Evolutionary conservation across 2,329 filamentous ascomycete genomes (phyloP), one percentile per base, ranked within the genome.

Genomic region (Aspergillus hortae): DNA sequence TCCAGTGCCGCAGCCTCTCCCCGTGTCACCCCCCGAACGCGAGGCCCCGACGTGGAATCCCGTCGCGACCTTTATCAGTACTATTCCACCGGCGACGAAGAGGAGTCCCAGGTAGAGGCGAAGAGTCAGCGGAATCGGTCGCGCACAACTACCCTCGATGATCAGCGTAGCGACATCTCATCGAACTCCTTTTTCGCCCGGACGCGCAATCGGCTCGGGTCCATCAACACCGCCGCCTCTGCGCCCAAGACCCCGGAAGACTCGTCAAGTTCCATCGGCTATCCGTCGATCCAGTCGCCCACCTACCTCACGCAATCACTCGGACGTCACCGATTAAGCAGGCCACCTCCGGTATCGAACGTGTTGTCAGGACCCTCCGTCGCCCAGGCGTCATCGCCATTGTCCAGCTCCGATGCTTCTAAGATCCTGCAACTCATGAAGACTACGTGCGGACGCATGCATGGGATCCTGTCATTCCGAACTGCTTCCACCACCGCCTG

Each of bases 381-480:
- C 21, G 63, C 60, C 38, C 65, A 61, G 48, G 57, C 59, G 15
- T 54, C 66, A 6, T 66, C 68, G 40, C 58, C 72, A 7, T 70
- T 75, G 21, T 68, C 73, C 2, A 74, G 72, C 56, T 68, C 72
- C 27, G 76, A 79, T 61, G 70, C 75, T 7, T 69, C 72, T 25
- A 78, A 76, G 56, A 77, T 79, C 32, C 59, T 79, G 44, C 72
- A 78, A 55, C 63, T 79, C 45, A 79, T 79, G 76, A 78, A 78
- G 56, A 77, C 75, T 19, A 78, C 76, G 2, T 77, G 75, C 61
- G 76, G 76, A 46, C 68, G 76, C 51, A 79, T 79, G 76, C 76
- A 78, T 61, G 76, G 76, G 23, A 77, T 79, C 46, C 69, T 79
- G n/a, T 79, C 74, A 36, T 79, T 78, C 60, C 70, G 76, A 45